Percentiles rank a stretch among this genome's conserved stretches.
Conservation (phyloP, 306 rosid genomes). For the Mimosa bimucronata region DNA sequence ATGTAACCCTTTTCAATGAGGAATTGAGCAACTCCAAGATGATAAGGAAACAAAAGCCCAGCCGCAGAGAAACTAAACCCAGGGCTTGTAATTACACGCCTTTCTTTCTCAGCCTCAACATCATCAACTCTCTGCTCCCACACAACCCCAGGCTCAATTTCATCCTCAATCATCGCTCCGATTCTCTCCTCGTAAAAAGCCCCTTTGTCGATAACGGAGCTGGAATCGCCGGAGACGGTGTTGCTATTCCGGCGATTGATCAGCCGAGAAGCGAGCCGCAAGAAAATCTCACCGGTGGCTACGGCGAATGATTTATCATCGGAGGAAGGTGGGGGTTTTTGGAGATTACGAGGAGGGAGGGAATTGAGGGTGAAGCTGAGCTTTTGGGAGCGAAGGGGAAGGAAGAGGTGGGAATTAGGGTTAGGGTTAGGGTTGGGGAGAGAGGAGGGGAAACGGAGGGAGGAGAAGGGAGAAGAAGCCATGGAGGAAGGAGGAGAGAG, state of each 20-base stretch:
- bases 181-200: slow-evolving; percentile 50
- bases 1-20: slow-evolving; percentile 84
- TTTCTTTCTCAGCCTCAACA: slow-evolving; percentile 71
- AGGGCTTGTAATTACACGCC: slow-evolving; percentile 68
- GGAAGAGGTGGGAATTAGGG: slow-evolving; percentile 33
- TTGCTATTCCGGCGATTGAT: slow-evolving; percentile 39
- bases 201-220: slow-evolving; percentile 37
- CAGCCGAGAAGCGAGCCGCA: slow-evolving; percentile 73
- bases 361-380: slow-evolving; percentile 40
- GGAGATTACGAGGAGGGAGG: slow-evolving; percentile 27
- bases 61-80: slow-evolving; percentile 97
- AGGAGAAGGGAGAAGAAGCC: background rate
- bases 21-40: slow-evolving; percentile 83
- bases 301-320: slow-evolving; percentile 67
- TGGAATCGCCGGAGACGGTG: slow-evolving; percentile 34
- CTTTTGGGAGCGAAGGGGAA: slow-evolving; percentile 33
- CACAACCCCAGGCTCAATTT: slow-evolving; percentile 65
- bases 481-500: background rate
- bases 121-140: slow-evolving; percentile 94
- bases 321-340: slow-evolving; percentile 34
- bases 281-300: slow-evolving; percentile 79
- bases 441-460: slow-evolving; percentile 2
- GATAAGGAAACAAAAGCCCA: slow-evolving; percentile 93
- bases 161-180: slow-evolving; percentile 77
- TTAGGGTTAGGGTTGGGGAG: slow-evolving; percentile 7